phyloP scores from a whole-genome alignment of 2,329 filamentous ascomycete genomes.

The Microdochium bolleyi region DNA sequence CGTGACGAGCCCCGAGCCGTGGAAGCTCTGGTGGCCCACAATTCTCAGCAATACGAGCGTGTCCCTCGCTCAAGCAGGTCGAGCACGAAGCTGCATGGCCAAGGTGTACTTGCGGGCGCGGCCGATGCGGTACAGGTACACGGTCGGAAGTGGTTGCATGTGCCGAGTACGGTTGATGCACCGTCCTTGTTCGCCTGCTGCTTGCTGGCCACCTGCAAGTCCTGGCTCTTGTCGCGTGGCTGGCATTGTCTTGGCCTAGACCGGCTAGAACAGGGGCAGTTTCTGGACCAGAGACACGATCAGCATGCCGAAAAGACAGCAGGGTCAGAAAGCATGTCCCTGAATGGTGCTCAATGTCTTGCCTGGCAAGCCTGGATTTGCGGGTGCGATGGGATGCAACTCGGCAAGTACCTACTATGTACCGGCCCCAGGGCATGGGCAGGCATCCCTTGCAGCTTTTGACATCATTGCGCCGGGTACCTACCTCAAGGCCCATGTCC shows the following conservation, averaged over 20 bases:
- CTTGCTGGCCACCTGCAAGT: not conserved
- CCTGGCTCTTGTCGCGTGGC: not conserved
- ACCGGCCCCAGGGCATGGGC: not conserved
- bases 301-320: too few relatives aligned
- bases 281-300: not conserved
- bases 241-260: not conserved
- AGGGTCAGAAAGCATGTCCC: too few relatives aligned
- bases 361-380: not conserved
- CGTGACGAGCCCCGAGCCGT: not conserved
- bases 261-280: not conserved
- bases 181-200: too few relatives aligned
- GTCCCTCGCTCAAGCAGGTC: not conserved
- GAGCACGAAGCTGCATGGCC: not conserved
- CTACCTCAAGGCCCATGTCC: not conserved
- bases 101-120: not conserved
- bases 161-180: not conserved
- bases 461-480: not conserved
- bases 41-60: not conserved
- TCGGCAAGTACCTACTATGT: too few relatives aligned
- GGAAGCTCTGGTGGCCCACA: not conserved
- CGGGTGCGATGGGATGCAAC: not conserved
- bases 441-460: not conserved
- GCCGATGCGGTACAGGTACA: too few relatives aligned
- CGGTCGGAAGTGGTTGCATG: too few relatives aligned
- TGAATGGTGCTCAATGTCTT: too few relatives aligned